Conservation (phyloP, 495 filamentous ascomycete species). For the Trichocladium antarcticum region DNA sequence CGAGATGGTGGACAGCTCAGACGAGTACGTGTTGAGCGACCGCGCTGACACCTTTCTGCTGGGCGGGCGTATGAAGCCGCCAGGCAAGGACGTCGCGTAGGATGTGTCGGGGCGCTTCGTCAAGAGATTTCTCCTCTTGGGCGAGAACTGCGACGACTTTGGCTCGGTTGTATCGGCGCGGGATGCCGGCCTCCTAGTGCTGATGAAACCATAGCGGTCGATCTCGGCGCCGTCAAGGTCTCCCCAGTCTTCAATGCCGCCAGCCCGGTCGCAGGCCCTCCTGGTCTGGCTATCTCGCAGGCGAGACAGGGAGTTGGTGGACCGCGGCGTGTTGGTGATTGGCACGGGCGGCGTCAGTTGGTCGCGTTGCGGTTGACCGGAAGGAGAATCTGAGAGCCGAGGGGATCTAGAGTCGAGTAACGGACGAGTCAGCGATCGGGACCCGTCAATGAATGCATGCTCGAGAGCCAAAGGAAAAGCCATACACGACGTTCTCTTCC, state of each 20-base stretch:
- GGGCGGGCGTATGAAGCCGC: constrained; percentile 24
- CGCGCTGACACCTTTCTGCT: constrained; percentile 42
- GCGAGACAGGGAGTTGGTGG: constrained; percentile 34
- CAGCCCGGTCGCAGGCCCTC: constrained; percentile 46
- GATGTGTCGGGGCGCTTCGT: constrained; percentile 30
- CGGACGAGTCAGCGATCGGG: background rate
- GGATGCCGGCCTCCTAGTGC: constrained; percentile 32
- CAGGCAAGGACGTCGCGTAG: constrained; percentile 29
- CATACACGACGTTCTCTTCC: constrained; percentile 43
- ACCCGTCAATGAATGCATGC: constrained; percentile 8
- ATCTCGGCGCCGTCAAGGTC: constrained; percentile 78
- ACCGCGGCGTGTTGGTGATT: constrained; percentile 21
- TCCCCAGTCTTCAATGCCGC: constrained; percentile 92
- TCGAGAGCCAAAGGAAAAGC: constrained; percentile 38
- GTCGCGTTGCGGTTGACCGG: constrained; percentile 6
- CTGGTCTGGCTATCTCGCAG: constrained; percentile 28
- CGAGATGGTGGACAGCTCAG: constrained; percentile 42
- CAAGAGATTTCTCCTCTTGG: constrained; percentile 33
- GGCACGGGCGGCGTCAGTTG: constrained; percentile 9
- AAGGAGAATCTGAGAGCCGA: constrained; percentile 11
- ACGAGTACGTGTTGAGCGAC: constrained; percentile 42
- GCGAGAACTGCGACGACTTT: constrained; percentile 23
- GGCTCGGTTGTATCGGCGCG: constrained; percentile 27
- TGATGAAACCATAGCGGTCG: constrained; percentile 92
- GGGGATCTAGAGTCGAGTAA: constrained; percentile 4